Evolutionary conservation across 345 rosid genomes (phyloP), one percentile per base, ranked within the genome.

Genomic region (Theobroma cacao): DNA sequence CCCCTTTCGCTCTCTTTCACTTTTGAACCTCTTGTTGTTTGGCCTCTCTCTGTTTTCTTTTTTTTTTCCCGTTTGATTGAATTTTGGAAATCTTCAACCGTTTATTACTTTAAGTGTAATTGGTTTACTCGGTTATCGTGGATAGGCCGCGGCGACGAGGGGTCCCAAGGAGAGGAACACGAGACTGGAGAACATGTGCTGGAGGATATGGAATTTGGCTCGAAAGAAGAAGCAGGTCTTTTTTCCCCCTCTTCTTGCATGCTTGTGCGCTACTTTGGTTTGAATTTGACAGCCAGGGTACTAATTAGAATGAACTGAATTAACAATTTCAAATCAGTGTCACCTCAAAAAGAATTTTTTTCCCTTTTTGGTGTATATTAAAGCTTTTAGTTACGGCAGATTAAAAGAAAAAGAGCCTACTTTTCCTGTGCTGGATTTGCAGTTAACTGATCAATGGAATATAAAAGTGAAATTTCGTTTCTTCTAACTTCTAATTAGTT

Each of bases 181-280:
- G 10, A 90, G 95, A 77, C 80, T 93, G 90, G 97, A 93, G 91
- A 93, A 93, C 76, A 81, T 93, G 85, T 90, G 95, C 70, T 93
- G 97, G 97, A 88, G 95, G 90, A 93, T 93, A 79, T 93, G 94
- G 97, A 91, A 93, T 87, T 50, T 90, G 84, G 97, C 97, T 86
- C 94, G 94, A 64, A 86, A 89, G 82, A 93, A 93, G 94, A 93
- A 93, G 75, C 91, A 89, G 95, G 90, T 92, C 8, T 38, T n/a
- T 71, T 50, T 20, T 30, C 4, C 26, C 13, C 62, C 77, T 64
- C 3, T 7, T 20, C 13, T 7, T 8, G 56, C 56, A 56, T 10
- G 30, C 26, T 28, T 47, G 10, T 53, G 59, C 9, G 59, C 20
- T 53, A 6, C 47, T 28, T 7, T 28, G 26, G 9, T 7, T 28